Percentiles rank a stretch among this genome's conserved stretches.
phyloP scores from a whole-genome alignment of 768 basidiomycete species.

The Favolaschia claudopus region DNA sequence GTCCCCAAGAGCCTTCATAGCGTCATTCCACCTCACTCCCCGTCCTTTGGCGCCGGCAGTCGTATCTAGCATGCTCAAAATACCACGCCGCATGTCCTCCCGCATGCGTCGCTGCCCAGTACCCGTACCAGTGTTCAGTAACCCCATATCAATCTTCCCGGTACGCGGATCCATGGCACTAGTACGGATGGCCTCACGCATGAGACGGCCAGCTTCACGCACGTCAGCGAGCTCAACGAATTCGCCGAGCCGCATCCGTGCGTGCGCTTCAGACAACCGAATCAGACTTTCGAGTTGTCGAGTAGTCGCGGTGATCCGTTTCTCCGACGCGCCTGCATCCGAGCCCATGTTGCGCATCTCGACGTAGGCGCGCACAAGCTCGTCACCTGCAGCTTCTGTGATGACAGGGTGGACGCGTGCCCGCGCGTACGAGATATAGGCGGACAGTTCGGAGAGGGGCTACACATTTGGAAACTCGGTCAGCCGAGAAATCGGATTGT shows the following conservation, averaged over 20 bases:
- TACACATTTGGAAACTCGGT: constrained; percentile 37
- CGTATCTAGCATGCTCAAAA: constrained; percentile 69
- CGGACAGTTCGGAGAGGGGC: constrained; percentile 90
- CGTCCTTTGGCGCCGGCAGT: constrained; percentile 58
- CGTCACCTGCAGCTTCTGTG: constrained; percentile 82
- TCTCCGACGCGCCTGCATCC: constrained; percentile 87
- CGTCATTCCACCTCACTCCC: constrained; percentile 83
- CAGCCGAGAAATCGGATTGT: neutral
- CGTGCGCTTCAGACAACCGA: constrained; percentile 94
- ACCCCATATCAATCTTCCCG: constrained; percentile 96
- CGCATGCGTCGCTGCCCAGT: constrained; percentile 84
- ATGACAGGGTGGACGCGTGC: constrained; percentile 86
- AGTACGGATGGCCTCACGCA: constrained; percentile 95
- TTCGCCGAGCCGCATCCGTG: constrained; percentile 93
- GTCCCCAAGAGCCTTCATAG: constrained; percentile 76
- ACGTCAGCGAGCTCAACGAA: constrained; percentile 89
- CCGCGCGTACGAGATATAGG: constrained; percentile 94
- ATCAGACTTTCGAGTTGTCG: constrained; percentile 98
- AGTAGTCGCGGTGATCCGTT: constrained; percentile 97
- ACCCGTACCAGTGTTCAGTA: constrained; percentile 94
- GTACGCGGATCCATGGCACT: constrained; percentile 95
- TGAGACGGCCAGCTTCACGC: constrained; percentile 89
- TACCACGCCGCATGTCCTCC: constrained; percentile 89
- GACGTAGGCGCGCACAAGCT: constrained; percentile 90
- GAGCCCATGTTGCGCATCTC: constrained; percentile 92